Percentiles rank a stretch among this genome's conserved stretches.
Evolutionary conservation across 2,329 filamentous ascomycete species (phyloP).

Genomic region (Cryphonectria radicalis): DNA sequence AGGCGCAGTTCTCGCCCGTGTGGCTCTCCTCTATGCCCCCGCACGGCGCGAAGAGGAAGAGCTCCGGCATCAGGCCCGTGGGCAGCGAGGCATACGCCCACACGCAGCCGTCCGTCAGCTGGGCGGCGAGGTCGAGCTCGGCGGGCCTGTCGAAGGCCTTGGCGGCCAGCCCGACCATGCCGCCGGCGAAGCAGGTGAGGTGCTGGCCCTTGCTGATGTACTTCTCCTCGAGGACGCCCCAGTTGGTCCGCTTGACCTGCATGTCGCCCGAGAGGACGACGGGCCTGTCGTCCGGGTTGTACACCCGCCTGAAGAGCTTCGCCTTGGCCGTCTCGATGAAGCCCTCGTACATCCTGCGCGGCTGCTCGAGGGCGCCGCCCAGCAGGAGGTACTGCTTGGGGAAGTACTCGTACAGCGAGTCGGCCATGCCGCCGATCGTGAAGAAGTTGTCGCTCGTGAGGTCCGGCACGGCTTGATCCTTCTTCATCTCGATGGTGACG

Average conservation of each 20-base stretch:
- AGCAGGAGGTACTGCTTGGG: slow-evolving; percentile 69
- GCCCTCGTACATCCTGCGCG: slow-evolving; percentile 36
- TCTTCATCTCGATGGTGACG: slow-evolving; percentile 48
- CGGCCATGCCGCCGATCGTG: slow-evolving; percentile 59
- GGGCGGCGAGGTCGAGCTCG: slow-evolving; percentile 60
- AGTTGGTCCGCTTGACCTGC: slow-evolving; percentile 35
- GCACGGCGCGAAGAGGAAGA: slow-evolving; percentile 53
- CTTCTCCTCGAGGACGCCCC: slow-evolving; percentile 32
- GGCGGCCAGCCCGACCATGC: slow-evolving; percentile 67
- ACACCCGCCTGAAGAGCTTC: slow-evolving; percentile 45
- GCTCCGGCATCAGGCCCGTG: slow-evolving; percentile 66
- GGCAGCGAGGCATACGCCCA: slow-evolving; percentile 64
- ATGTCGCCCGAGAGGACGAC: slow-evolving; percentile 56
- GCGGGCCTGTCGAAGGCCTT: slow-evolving; percentile 60
- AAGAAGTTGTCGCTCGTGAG: slow-evolving; percentile 60
- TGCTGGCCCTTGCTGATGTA: slow-evolving; percentile 53
- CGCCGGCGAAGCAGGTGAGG: slow-evolving; percentile 65
- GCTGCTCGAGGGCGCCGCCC: slow-evolving; percentile 58
- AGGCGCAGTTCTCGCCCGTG: slow-evolving; percentile 33
- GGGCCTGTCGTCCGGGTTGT: slow-evolving; percentile 42
- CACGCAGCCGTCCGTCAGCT: slow-evolving; percentile 66
- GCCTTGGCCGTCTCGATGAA: slow-evolving; percentile 42
- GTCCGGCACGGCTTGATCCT: slow-evolving; percentile 52
- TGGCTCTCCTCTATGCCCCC: slow-evolving; percentile 33
- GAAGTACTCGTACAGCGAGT: slow-evolving; percentile 69